Base-by-base conservation (phyloP, 2,329 filamentous ascomycete species). In the Penicillium sclerotiorum region DNA sequence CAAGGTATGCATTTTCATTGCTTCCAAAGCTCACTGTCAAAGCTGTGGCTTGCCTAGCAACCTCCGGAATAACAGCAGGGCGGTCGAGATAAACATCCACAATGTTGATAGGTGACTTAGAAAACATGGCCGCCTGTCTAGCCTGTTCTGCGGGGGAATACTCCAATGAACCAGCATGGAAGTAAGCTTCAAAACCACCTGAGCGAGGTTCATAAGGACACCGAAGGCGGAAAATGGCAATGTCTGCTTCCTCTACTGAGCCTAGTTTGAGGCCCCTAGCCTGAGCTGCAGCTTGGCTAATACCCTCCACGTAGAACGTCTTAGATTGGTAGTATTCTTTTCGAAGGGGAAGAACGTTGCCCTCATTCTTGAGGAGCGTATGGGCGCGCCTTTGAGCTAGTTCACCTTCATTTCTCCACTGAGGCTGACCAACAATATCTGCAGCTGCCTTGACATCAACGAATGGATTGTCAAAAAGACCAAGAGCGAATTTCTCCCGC, bases 391-490 rank as follows among this genome's bases (percentile, higher is more conserved):
- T 22, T 25, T 39, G 37, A 25, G 37, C 37, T n/a, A 8, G 2
- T 13, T 39, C 37, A n/a, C 37, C 37, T 2, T 39, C 37, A 9
- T 15, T 23, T n/a, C 15, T 23, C 18, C 18, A 39, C 9, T 25
- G 5, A 39, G 21, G 37, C 11, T 39, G 18, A 6, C 37, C 37
- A 39, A 39, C 21, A 9, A 39, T 39, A 12, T 39, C 15, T 2
- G 4, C 37, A 7, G 37, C 37, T 4, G 9, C 21, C 15, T 39
- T 21, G 2, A n/a, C 37, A 49, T 81, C 75, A 4, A 80, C 73
- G 36, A 77, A 81, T 0, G 76, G 77, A 40, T 76, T 72, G 11
- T 81, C 78, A 42, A 81, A 81, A 7, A 81, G 71, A 3, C 78
- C 78, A 0, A 81, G 70, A 4, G 71, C 44, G 55, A 81, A 81